Conservation (phyloP, 2,329 filamentous ascomycete species). For the Teratosphaeria viscida region DNA sequence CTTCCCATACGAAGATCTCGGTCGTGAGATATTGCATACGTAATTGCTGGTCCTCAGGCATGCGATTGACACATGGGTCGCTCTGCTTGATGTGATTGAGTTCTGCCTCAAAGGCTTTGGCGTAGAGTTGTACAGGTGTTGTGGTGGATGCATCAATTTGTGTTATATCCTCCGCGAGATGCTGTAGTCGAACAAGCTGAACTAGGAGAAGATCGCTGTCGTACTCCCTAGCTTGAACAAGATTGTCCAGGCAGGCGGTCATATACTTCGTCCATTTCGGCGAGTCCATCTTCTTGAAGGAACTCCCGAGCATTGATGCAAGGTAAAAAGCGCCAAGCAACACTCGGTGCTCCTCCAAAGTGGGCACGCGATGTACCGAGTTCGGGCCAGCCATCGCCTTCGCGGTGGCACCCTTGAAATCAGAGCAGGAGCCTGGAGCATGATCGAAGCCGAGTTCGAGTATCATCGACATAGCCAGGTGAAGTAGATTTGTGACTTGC, state of each 20-base stretch:
- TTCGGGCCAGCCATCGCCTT: conserved; percentile 7
- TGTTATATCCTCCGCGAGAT: conserved; percentile 16
- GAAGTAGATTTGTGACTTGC: conserved; percentile 19
- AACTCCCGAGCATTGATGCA: conserved; percentile 18
- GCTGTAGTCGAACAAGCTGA: conserved; percentile 20
- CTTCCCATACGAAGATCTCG: conserved; percentile 19
- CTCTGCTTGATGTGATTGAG: conserved; percentile 11
- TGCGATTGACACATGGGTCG: conserved; percentile 6
- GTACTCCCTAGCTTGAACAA: conserved; percentile 16
- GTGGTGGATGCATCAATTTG: conserved; percentile 13
- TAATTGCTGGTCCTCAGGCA: conserved; percentile 11
- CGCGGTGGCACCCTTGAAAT: conserved; percentile 9
- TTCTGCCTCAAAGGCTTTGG: conserved; percentile 19
- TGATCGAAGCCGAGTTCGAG: conserved; percentile 21
- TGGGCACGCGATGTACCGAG: conserved; percentile 1
- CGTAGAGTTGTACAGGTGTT: conserved; percentile 18
- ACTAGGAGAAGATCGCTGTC: conserved; percentile 21
- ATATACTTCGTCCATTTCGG: conserved; percentile 18
- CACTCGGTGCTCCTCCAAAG: conserved; percentile 17
- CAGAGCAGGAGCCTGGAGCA: conserved; percentile 4
- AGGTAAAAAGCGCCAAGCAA: conserved; percentile 20
- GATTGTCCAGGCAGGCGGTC: conserved; percentile 11
- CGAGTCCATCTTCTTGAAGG: conserved; percentile 21
- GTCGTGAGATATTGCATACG: conserved; percentile 17
- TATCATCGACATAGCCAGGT: conserved; percentile 19